Evolutionary conservation across 305 asterid species (phyloP).

Genomic region (Galium porrigens): DNA sequence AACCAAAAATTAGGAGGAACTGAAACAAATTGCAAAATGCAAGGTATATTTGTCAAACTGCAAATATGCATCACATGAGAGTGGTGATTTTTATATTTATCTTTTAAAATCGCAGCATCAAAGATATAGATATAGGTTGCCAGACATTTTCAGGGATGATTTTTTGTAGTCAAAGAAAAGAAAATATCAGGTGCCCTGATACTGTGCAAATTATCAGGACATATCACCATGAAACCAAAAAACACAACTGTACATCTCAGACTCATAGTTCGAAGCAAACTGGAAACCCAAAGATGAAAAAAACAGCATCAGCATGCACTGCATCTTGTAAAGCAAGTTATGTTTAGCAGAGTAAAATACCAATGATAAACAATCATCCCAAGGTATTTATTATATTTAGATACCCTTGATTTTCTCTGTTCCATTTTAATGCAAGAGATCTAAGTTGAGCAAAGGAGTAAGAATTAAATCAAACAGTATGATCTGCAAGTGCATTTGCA

Average conservation of each 20-base stretch:
- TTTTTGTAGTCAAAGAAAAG: slow-evolving; percentile 11
- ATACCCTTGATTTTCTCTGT: not conserved
- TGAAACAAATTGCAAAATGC: not conserved
- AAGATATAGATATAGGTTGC: not conserved
- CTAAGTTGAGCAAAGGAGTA: not conserved
- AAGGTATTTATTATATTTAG: not conserved
- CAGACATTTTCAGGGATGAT: not conserved
- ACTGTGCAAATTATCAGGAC: not conserved
- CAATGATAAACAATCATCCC: not conserved
- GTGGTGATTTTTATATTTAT: not conserved
- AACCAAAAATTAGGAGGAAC: not conserved
- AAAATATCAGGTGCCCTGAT: not conserved
- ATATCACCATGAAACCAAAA: not conserved
- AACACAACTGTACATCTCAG: not conserved
- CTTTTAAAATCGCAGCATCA: not conserved
- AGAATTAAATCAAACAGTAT: not conserved
- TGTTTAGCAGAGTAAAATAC: not conserved
- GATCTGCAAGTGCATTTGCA: not conserved
- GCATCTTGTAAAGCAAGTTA: not conserved
- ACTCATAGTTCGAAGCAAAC: not conserved
- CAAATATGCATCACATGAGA: not conserved
- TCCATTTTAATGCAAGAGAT: not conserved
- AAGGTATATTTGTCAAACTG: slow-evolving; percentile 7
- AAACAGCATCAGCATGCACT: not conserved
- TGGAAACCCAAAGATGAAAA: not conserved